These are phyloP conservation scores for Botrytis fabae DNA, from an alignment of 2,329 filamentous ascomycete genomes.

Conservation along the genomic window DNA sequence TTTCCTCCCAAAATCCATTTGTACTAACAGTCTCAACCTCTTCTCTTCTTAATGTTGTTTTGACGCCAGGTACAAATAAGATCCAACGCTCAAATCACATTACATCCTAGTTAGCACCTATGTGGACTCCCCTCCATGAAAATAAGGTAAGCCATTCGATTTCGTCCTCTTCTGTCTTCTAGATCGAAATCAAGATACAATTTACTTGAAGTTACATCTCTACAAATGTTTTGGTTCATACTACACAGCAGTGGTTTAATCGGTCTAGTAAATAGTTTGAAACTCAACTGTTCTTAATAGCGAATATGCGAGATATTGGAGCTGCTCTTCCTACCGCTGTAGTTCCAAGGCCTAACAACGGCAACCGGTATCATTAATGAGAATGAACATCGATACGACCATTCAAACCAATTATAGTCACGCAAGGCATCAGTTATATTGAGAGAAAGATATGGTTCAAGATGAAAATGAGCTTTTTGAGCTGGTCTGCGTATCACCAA, in stretches of 20 bases:
- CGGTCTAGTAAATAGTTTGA: not conserved
- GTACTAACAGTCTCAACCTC: not conserved
- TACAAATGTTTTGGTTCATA: accelerated
- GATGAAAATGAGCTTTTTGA: not conserved
- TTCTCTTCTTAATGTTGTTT: not conserved
- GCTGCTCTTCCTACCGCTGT: not conserved
- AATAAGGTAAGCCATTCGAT: accelerated
- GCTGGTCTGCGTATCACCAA: not conserved
- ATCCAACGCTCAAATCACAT: not conserved
- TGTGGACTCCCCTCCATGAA: not conserved
- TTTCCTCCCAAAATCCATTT: not conserved
- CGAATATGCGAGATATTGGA: not conserved
- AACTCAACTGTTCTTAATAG: not conserved
- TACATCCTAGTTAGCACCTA: not conserved
- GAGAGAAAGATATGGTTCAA: not conserved
- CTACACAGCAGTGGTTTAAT: not conserved
- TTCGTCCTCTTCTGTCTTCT: not conserved
- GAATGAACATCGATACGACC: not conserved
- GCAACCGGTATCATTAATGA: not conserved
- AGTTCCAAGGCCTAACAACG: not conserved
- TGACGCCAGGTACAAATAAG: no score
- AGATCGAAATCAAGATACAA: not conserved
- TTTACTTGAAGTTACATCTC: not conserved
- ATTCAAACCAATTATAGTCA: not conserved
- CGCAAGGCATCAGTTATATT: not conserved